Percentiles rank a stretch among this genome's conserved stretches.
These are phyloP conservation scores for Pezicula carpinea DNA, from an alignment of 2,329 filamentous ascomycete genomes.

Conservation along the genomic window DNA sequence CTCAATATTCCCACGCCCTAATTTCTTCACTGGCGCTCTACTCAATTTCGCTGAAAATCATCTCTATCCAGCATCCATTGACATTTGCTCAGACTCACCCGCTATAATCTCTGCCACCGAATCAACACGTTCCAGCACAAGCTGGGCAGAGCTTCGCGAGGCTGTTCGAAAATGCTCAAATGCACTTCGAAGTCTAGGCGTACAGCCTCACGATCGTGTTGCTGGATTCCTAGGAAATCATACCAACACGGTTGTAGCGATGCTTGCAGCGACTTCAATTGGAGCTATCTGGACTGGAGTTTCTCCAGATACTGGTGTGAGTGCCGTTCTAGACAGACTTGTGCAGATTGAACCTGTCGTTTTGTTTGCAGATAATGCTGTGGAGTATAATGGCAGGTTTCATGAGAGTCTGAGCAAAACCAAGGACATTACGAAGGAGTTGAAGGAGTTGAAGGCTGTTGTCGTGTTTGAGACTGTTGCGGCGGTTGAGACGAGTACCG, in stretches of 20 bases:
- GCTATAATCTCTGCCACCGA: slow-evolving; percentile 84
- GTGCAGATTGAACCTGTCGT: slow-evolving; percentile 80
- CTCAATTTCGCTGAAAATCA: slow-evolving; percentile 96
- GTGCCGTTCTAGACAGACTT: slow-evolving; percentile 82
- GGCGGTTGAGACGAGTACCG: slow-evolving; percentile 20
- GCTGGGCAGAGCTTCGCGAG: slow-evolving; percentile 78
- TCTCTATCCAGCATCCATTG: slow-evolving; percentile 64
- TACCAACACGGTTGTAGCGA: slow-evolving; percentile 78
- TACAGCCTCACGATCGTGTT: slow-evolving; percentile 54
- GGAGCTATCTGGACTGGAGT: slow-evolving; percentile 93
- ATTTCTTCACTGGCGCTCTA: slow-evolving; percentile 74
- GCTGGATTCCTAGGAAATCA: slow-evolving; percentile 85
- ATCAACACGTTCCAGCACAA: slow-evolving; percentile 49
- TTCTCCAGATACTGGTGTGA: slow-evolving; percentile 86
- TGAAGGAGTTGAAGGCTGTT: slow-evolving; percentile 60
- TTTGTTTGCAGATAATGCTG: slow-evolving; percentile 83
- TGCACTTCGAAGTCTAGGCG: slow-evolving; percentile 61
- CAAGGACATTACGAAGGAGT: slow-evolving; percentile 63
- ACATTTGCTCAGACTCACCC: slow-evolving; percentile 51
- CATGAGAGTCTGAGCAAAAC: slow-evolving; percentile 80
- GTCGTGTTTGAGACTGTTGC: slow-evolving; percentile 69
- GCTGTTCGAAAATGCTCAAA: slow-evolving; percentile 69
- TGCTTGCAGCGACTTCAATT: slow-evolving; percentile 76
- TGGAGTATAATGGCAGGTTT: slow-evolving; percentile 84
- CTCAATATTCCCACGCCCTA: slow-evolving; percentile 79